phyloP scores from a whole-genome alignment of 345 rosid species.

The Physaria fendleri region DNA sequence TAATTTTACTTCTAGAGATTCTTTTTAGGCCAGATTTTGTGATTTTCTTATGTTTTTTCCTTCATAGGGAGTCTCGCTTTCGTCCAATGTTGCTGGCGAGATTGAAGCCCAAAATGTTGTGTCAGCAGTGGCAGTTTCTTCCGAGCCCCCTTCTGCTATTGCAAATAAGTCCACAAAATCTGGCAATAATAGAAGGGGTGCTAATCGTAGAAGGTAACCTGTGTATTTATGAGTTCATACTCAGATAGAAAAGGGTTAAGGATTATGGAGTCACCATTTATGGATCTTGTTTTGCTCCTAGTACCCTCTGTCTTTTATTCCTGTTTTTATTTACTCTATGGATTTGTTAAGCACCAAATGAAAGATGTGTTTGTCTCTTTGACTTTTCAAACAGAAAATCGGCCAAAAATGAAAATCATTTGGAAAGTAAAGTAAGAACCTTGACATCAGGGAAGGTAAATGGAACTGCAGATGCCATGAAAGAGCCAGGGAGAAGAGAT shows the following conservation, averaged over 20 bases:
- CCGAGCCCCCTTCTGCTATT: slow-evolving; percentile 18
- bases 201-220: slow-evolving; percentile 46
- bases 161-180: slow-evolving; percentile 22
- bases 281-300: neutral
- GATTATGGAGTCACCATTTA: slow-evolving; percentile 2
- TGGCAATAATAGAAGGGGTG: slow-evolving; percentile 31
- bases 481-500: slow-evolving; percentile 1
- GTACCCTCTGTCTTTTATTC: neutral
- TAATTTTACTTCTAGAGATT: neutral
- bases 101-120: slow-evolving; percentile 37
- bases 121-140: slow-evolving; percentile 30
- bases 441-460: neutral
- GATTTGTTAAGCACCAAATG: neutral
- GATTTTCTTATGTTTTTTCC: neutral
- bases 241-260: neutral
- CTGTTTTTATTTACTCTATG: neutral
- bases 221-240: neutral
- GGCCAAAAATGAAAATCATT: neutral
- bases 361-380: neutral
- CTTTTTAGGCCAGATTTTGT: slow-evolving; percentile 4
- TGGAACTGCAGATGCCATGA: neutral
- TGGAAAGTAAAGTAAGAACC: slow-evolving; percentile 1
- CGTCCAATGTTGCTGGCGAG: slow-evolving; percentile 40
- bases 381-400: neutral
- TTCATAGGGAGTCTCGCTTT: slow-evolving; percentile 48